phyloP scores from a whole-genome alignment of 257 asterid species.

The Penstemon davidsonii region DNA sequence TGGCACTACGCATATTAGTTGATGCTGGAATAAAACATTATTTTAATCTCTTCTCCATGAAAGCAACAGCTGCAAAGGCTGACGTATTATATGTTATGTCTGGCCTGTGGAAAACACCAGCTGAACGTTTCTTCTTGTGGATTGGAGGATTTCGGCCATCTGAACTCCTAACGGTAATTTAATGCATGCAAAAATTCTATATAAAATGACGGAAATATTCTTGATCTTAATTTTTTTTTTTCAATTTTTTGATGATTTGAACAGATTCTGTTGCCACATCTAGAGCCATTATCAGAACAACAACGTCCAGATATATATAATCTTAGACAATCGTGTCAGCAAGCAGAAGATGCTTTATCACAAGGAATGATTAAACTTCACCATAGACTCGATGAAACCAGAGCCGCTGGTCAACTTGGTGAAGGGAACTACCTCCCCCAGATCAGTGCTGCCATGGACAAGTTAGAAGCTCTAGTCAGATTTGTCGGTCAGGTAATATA shows the following conservation, averaged over 20 bases:
- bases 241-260: not conserved
- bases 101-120: constrained; percentile 87
- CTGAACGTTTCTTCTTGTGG: constrained; percentile 93
- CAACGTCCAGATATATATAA: constrained; percentile 45
- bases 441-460: constrained; percentile 61
- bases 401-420: constrained; percentile 49
- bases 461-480: constrained; percentile 64
- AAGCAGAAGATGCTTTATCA: constrained; percentile 87
- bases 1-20: constrained; percentile 52
- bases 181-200: no score
- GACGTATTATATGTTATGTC: constrained; percentile 82
- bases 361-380: constrained; percentile 84
- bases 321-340: constrained; percentile 78
- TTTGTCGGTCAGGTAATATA: constrained; percentile 75
- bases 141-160: constrained; percentile 95
- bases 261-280: constrained; percentile 72
- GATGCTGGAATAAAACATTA: constrained; percentile 68
- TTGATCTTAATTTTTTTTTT: no score
- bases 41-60: constrained; percentile 68
- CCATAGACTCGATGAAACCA: constrained; percentile 50
- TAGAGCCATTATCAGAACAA: constrained; percentile 63
- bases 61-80: constrained; percentile 73
- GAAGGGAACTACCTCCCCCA: constrained; percentile 66
- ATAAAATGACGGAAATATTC: no score
- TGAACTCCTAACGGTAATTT: constrained; percentile 67